A percentile compares a stretch with the other conserved stretches of the same genome.
phyloP scores from a whole-genome alignment of 2,329 filamentous ascomycete genomes.

The Coniochaeta sp. region DNA sequence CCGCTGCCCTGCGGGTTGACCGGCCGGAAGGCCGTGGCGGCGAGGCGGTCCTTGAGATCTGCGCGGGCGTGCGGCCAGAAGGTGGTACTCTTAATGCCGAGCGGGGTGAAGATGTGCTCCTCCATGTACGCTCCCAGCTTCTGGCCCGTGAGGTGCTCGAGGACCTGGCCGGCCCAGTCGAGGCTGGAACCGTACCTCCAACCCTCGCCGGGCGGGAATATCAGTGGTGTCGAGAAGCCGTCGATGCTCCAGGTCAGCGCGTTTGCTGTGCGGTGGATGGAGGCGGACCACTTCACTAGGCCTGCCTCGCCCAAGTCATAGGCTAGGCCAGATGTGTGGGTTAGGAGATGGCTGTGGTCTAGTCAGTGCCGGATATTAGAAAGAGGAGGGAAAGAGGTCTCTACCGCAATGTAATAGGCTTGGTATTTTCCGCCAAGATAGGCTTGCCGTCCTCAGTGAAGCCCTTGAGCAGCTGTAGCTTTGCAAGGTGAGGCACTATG shows the following conservation, averaged over 20 bases:
- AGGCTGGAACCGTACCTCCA: constrained; percentile 40
- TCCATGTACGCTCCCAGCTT: constrained; percentile 23
- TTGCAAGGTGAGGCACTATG: constrained; percentile 24
- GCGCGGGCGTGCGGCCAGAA: constrained; percentile 11
- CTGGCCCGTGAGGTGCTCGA: constrained; percentile 31
- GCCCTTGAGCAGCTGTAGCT: constrained; percentile 24
- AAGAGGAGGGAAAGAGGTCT: neutral
- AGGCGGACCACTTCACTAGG: constrained; percentile 30
- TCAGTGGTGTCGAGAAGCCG: constrained; percentile 33
- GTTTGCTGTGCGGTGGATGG: constrained; percentile 22
- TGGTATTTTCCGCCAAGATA: constrained; percentile 26
- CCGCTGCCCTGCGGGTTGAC: neutral
- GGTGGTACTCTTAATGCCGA: constrained; percentile 18
- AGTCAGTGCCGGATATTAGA: neutral
- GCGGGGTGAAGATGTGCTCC: constrained; percentile 14
- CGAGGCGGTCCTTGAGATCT: neutral
- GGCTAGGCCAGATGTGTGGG: constrained; percentile 39
- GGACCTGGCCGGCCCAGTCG: constrained; percentile 39
- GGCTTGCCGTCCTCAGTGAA: constrained; percentile 27
- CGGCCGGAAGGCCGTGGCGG: neutral
- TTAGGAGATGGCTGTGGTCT: constrained; percentile 31
- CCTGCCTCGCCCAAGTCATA: constrained; percentile 34
- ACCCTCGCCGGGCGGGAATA: constrained; percentile 35
- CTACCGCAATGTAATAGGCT: constrained; percentile 30
- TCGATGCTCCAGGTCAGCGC: constrained; percentile 24